Evolutionary conservation across 129 eudicot species (phyloP).

Genomic region (Flaveria sonorensis): DNA sequence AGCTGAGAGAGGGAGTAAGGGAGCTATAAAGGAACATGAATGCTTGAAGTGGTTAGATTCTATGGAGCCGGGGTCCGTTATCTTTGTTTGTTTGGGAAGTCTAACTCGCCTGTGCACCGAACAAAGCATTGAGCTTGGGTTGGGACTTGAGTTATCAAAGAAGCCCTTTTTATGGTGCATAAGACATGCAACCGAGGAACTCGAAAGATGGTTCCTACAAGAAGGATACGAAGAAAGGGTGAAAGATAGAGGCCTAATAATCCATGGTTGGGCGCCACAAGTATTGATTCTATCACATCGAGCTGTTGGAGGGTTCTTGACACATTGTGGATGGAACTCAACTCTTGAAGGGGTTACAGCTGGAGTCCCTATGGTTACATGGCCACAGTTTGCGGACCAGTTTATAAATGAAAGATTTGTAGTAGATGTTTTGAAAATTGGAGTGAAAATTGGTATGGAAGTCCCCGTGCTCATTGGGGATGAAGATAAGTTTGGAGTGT

Average conservation of each 20-base stretch:
- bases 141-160: constrained; percentile 44
- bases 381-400: constrained; percentile 58
- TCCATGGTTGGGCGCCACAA: constrained; percentile 74
- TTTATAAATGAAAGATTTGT: constrained; percentile 46
- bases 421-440: constrained; percentile 35
- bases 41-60: constrained; percentile 53
- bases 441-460: constrained; percentile 46
- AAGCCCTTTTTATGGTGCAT: constrained; percentile 44
- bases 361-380: constrained; percentile 63
- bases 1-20: constrained; percentile 49
- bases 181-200: constrained; percentile 22
- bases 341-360: constrained; percentile 47
- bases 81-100: constrained; percentile 61
- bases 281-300: constrained; percentile 45
- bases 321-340: constrained; percentile 80
- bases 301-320: constrained; percentile 53
- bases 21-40: constrained; percentile 8
- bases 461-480: constrained; percentile 26
- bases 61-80: constrained; percentile 31
- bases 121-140: constrained; percentile 46
- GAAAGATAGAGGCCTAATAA: constrained; percentile 39
- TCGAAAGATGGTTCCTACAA: constrained; percentile 38
- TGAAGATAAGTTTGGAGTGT: constrained; percentile 25
- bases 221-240: constrained; percentile 47
- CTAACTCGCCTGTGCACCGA: constrained; percentile 10